Base-by-base conservation (phyloP, 73 alveolate species). In the Paramecium primaurelia region DNA sequence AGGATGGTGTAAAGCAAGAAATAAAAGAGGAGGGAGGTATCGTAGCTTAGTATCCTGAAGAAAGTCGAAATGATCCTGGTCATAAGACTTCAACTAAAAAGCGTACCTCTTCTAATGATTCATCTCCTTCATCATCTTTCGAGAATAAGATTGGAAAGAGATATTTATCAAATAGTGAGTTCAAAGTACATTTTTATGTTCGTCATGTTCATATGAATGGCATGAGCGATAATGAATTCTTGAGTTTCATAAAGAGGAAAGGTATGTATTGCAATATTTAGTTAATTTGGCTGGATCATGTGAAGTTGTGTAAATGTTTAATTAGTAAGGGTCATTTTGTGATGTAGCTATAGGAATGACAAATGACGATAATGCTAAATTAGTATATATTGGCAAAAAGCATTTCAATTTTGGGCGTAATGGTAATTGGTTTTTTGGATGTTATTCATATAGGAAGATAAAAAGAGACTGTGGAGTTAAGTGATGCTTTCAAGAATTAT, bases 301-400 rank as follows among this genome's bases (percentile, higher is more conserved):
- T 47, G 91, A 80, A 32, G 32, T 80, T 42, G 91, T 80, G 47
- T 47, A 80, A 26, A 80, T 80, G 58, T 73, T 73, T 38, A 80
- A 80, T 80, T 80, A 42, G 34, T 32, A 80, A 26, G 91, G 91
- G 34, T 47, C 73, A 26, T 80, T 44, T 49, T 80, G 91, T 80
- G 91, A 80, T 80, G 91, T 80, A 26, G 91, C 91, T 80, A 80
- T 80, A 25, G 91, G 91, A 34, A 80, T 80, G 91, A 7, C 49
- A 9, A 80, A 47, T 25, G 91, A 80, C 30, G 91, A 80, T 45
- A 49, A 80, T 80, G 91, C 91, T 12, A 80, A 80, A 47, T 80
- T 80, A 47, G 91, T 80, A 14, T 80, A 80, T 80, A 25, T 80
- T 42, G 91, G 91, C 10, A 80, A 80, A 28, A 80, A 80, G 73